Base-by-base conservation (phyloP, 225 moss, liverwort and hornwort genomes). In the Lunularia cruciata region DNA sequence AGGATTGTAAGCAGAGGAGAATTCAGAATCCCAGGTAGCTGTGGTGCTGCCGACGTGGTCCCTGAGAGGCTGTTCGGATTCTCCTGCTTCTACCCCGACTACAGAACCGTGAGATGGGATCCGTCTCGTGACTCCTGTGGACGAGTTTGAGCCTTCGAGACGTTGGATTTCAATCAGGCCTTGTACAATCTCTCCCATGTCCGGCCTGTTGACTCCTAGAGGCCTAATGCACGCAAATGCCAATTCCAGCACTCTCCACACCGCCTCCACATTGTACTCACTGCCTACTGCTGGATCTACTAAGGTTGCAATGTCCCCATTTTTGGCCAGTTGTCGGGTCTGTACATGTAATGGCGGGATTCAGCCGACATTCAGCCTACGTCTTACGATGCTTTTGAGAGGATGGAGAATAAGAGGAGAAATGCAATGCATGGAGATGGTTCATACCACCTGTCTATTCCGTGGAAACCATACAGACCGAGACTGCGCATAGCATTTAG, bases 191-290 rank as follows among this genome's bases (percentile, higher is more conserved):
- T 47, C 31, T 0, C 23, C 33, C 71, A 71, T 71, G 33, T 71
- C 71, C 7, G 71, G 71, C 28, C 71, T 18, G 30, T 60, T 26
- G 2, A 15, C 25, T 33, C 71, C 45, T 28, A 18, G 45, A 28
- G 43, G 27, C 16, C 47, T 10, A 46, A 60, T 9, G 33, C 71
- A n/a, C 6, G 20, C 30, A 33, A 26, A 46, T 22, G 31, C 75
- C 15, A 60, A 26, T n/a, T 75, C 56, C 18, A 58, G 47, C 28
- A 75, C 47, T 49, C 49, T 75, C 75, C 67, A 75, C 59, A 68
- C 39, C 19, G 75, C 67, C 57, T 75, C 75, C 36, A 60, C 47
- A 27, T 68, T 75, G 57, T 75, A 75, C 7, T 37, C n/a, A 22
- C 48, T 56, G 6, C 32, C 45, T 11, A 75, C 14, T 2, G 33